Evolutionary conservation across 2,329 filamentous ascomycete genomes (phyloP), one percentile per base, ranked within the genome.

Genomic region (Cladophialophora carrionii): DNA sequence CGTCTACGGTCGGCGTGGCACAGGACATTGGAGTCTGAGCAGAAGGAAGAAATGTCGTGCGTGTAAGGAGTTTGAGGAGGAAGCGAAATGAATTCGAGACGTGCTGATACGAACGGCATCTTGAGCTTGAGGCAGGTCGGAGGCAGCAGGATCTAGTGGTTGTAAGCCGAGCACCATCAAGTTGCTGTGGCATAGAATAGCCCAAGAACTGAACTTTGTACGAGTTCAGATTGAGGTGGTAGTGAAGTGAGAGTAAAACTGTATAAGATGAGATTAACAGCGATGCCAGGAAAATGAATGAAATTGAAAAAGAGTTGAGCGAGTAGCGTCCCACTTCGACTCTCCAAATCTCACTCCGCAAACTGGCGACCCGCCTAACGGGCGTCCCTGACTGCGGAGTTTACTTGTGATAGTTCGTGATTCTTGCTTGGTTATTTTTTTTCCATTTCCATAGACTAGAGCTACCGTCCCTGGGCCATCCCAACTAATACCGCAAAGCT

Each of bases 401-500:
- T 55, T 34, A 51, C 26, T 29, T 29, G 26, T 48, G 57, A 56
- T 48, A 34, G 17, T 57, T 55, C 49, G 52, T 26, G 48, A n/a
- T 20, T 52, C 57, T 14, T 24, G 29, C 48, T 37, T 26, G 29
- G 8, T 1, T 52, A 22, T 14, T 17, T 55, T 34, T 61, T 48
- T 46, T 17, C 29, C 32, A 31, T 61, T 49, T 32, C n/a, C 14
- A 20, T 24, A 41, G 31, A 37, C 26, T 9, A 34, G 14, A 20
- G n/a, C 17, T n/a, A 48, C 46, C 20, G 52, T 17, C 20, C 4
- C 29, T 29, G 49, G 51, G 63, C 37, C 29, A 32, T 57, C 20
- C 5, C 46, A 55, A 37, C 29, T 32, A 65, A 64, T 48, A 63
- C 65, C 62, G 63, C 66, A 67, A 70, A 62, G 60, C 61, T 71